Evolutionary conservation across 441 rosid genomes (phyloP).

Genomic region (Macaranga tanarius): DNA sequence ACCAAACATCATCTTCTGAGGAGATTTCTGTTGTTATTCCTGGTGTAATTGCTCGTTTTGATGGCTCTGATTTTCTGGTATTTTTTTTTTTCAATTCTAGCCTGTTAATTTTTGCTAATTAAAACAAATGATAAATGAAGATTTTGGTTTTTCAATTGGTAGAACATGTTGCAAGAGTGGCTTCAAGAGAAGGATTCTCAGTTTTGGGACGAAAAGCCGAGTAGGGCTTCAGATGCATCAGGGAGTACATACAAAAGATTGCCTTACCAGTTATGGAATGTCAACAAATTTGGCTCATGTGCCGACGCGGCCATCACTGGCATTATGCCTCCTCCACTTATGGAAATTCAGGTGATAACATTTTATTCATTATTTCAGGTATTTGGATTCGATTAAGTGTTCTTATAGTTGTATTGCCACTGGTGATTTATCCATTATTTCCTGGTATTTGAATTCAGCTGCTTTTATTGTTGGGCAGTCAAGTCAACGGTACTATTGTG

Average conservation of each 20-base stretch:
- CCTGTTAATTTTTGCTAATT: background rate
- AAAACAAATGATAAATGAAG: background rate
- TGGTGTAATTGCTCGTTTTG: slow-evolving; percentile 84
- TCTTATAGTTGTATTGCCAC: slow-evolving; percentile 10
- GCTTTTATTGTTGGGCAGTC: slow-evolving; percentile 98
- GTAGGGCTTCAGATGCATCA: slow-evolving; percentile 37
- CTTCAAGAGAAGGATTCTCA: slow-evolving; percentile 51
- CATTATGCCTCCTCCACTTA: slow-evolving; percentile 84
- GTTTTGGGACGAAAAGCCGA: slow-evolving; percentile 73
- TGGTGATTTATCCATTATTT: slow-evolving; percentile 35
- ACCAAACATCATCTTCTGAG: slow-evolving; percentile 49
- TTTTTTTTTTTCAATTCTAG: background rate
- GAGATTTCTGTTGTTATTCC: slow-evolving; percentile 76
- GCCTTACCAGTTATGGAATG: slow-evolving; percentile 87
- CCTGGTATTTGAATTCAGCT: slow-evolving; percentile 75
- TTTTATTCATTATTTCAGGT: background rate
- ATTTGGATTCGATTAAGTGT: background rate
- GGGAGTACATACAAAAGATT: slow-evolving; percentile 45
- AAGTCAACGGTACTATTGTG: slow-evolving; percentile 89
- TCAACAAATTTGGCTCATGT: slow-evolving; percentile 71
- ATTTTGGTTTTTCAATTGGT: background rate
- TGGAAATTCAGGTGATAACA: slow-evolving; percentile 74
- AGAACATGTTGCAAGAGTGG: slow-evolving; percentile 76
- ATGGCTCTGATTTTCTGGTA: slow-evolving; percentile 75
- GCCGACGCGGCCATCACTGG: slow-evolving; percentile 89